Evolutionary conservation across 2,329 filamentous ascomycete species (phyloP), one percentile per base, ranked within the genome.

Genomic region (Arachnomyces sp.): DNA sequence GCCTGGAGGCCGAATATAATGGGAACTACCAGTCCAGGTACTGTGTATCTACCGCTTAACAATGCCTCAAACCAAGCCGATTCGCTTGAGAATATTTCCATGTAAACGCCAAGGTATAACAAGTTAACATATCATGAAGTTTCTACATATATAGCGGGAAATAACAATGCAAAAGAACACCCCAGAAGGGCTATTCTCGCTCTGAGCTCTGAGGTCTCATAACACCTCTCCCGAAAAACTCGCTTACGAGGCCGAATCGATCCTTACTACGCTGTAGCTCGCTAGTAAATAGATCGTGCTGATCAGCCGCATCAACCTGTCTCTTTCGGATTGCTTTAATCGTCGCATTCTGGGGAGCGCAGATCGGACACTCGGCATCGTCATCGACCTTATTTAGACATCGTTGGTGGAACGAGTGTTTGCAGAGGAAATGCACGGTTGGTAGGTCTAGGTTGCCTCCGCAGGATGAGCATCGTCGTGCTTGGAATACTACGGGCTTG

Each of bases 381-480:
- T 77, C 71, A 38, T 81, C 79, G 8, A 70, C 69, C 4, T 72
- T 69, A 56, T 85, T 84, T 31, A 98, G 67, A 61, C 90, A 98
- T 34, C 85, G 75, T 65, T 94, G 86, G 59, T 98, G 92, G 71
- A 95, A 98, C 45, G 82, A 89, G 61, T 98, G 92, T 61, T 94
- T 94, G 69, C 92, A 98, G 47, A 98, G 65, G 60, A 98, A 98
- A 59, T 98, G 92, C 35, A 98, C 89, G 0, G 82, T 85, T 0
- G 92, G 92, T 9, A 96, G 70, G 49, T 95, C 89, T 13, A 96
- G 72, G 17, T 77, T 73, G 29, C 79, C 76, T 12, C 79, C 79
- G 59, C 92, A 98, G 38, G 84, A 81, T 18, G 83, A 81, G 60
- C 92, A 98, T 38, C 92, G 77, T 28, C 88, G 89, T 0, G 88